Evolutionary conservation across 1,284 basidiomycete species (phyloP).

Genomic region (Kalmanozyma brasiliensis): DNA sequence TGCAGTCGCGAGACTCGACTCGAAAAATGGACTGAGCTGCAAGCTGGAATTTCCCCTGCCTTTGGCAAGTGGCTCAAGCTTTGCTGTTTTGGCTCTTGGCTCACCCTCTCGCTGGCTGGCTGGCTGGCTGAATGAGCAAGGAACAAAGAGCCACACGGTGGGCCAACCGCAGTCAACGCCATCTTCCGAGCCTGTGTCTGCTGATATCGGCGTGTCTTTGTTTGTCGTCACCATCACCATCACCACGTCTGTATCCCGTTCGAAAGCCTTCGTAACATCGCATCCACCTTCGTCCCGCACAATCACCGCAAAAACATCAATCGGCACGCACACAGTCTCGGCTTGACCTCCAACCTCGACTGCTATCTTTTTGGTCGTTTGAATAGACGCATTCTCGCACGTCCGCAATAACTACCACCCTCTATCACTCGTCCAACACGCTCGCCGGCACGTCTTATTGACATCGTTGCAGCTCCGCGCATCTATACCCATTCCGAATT

Average conservation of each 20-base stretch:
- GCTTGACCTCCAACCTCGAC: neutral
- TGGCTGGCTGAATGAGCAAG: conserved; percentile 6
- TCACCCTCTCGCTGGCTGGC: conserved; percentile 3
- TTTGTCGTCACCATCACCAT: neutral
- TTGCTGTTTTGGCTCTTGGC: neutral
- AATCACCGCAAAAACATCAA: neutral
- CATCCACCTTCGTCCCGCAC: neutral
- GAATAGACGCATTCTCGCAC: conserved; percentile 2
- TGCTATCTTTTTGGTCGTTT: conserved; percentile 3
- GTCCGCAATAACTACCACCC: too few species aligned
- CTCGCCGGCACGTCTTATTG: neutral
- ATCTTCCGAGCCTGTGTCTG: neutral
- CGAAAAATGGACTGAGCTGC: neutral
- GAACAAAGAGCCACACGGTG: too few species aligned
- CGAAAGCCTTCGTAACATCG: neutral
- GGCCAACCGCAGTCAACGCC: conserved; percentile 5
- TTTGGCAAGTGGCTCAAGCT: conserved; percentile 1
- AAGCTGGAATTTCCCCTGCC: neutral
- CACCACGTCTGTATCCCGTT: neutral
- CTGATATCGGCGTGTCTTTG: neutral
- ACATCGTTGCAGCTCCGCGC: conserved; percentile 2
- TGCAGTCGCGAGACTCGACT: neutral
- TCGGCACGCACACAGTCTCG: neutral
- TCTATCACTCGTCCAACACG: neutral
- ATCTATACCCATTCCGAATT: conserved; percentile 17